These are phyloP conservation scores for Penicillium sp. DNA, from an alignment of 2,329 filamentous ascomycete species.

Conservation along the genomic window DNA sequence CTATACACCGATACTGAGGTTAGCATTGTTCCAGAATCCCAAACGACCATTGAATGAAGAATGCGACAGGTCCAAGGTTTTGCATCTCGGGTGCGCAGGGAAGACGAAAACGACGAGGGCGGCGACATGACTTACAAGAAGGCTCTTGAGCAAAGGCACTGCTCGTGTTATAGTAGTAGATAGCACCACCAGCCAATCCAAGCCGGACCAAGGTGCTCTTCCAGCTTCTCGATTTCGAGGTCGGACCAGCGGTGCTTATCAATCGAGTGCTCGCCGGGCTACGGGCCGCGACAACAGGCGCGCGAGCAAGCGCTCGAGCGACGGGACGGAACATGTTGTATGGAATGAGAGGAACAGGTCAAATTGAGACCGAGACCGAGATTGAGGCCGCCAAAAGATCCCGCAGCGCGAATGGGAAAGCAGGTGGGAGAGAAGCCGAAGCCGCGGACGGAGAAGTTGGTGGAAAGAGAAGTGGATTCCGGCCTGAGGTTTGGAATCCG, in stretches of 20 bases:
- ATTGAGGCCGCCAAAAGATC: conserved; percentile 18
- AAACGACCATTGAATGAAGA: conserved; percentile 3
- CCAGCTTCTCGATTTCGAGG: conserved; percentile 76
- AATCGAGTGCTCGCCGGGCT: conserved; percentile 49
- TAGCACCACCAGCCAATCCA: conserved; percentile 71
- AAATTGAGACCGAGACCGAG: conserved; percentile 11
- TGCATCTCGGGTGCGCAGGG: conserved; percentile 14
- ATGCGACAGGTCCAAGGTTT: conserved; percentile 12
- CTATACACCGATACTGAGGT: conserved; percentile 24
- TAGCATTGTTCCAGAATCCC: conserved; percentile 16
- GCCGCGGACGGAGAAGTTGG: conserved; percentile 29
- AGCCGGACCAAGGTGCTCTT: conserved; percentile 75
- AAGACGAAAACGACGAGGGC: conserved; percentile 15
- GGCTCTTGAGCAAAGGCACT: conserved; percentile 83
- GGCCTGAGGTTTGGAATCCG: conserved; percentile 28
- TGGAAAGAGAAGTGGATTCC: conserved; percentile 31
- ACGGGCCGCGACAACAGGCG: conserved; percentile 37
- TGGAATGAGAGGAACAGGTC: conserved; percentile 10
- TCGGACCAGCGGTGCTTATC: conserved; percentile 56
- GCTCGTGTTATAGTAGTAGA: conserved; percentile 96
- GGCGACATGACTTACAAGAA: conserved; percentile 62
- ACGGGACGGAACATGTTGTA: conserved; percentile 57
- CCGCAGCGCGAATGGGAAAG: conserved; percentile 16
- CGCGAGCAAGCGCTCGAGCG: conserved; percentile 50
- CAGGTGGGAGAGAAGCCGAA: conserved; percentile 17